These are phyloP conservation scores for Amphibolis antarctica DNA, from an alignment of 106 monocot genomes.

Conservation along the genomic window DNA sequence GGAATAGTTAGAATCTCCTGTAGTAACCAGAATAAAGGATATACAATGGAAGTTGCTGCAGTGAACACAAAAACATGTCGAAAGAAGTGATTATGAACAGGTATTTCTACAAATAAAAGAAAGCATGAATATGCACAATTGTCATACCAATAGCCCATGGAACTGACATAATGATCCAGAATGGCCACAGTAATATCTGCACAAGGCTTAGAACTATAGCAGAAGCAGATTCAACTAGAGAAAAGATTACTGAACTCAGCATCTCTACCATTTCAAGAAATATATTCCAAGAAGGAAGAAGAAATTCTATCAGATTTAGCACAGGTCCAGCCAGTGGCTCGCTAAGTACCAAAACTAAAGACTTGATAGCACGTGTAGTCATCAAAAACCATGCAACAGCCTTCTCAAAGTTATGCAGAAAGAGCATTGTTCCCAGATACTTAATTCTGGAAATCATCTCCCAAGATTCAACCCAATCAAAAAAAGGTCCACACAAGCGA, in stretches of 20 bases:
- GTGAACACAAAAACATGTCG: not conserved
- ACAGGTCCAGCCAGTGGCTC: slow-evolving; percentile 60
- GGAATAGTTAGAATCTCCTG: slow-evolving; percentile 58
- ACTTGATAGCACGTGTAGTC: slow-evolving; percentile 35
- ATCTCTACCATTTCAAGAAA: slow-evolving; percentile 41
- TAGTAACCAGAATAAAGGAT: slow-evolving; percentile 50
- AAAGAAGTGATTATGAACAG: not conserved
- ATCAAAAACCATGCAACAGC: slow-evolving; percentile 69
- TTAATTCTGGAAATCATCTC: slow-evolving; percentile 92
- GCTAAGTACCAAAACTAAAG: slow-evolving; percentile 48
- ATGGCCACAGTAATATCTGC: slow-evolving; percentile 68
- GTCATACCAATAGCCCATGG: slow-evolving; percentile 52
- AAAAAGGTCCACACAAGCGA: slow-evolving; percentile 76
- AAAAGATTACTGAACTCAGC: slow-evolving; percentile 36
- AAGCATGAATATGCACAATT: not conserved
- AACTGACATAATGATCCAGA: slow-evolving; percentile 39
- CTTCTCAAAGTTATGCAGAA: slow-evolving; percentile 91
- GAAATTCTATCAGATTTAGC: slow-evolving; percentile 43
- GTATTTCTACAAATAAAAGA: not conserved
- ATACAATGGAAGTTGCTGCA: slow-evolving; percentile 54
- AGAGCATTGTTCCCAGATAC: slow-evolving; percentile 92
- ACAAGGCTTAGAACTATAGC: slow-evolving; percentile 20
- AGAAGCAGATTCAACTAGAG: slow-evolving; percentile 41
- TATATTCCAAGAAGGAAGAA: slow-evolving; percentile 53
- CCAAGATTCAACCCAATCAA: slow-evolving; percentile 92